A percentile compares a stretch with the other conserved stretches of the same genome.
These are phyloP conservation scores for Mucor ambiguus DNA, from an alignment of 371 early-diverging fungal genomes.

Conservation along the genomic window DNA sequence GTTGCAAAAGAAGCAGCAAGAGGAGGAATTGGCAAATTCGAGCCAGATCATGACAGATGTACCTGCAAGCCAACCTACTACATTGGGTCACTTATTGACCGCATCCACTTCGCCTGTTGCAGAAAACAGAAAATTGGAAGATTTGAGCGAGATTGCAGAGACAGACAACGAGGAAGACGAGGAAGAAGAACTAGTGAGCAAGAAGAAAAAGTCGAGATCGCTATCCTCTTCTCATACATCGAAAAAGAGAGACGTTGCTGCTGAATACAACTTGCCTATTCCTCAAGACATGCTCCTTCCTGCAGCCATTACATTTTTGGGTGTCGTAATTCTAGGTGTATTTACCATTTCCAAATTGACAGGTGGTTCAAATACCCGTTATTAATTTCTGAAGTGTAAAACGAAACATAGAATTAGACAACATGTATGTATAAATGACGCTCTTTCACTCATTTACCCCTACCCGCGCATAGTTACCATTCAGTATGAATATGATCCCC, in stretches of 20 bases:
- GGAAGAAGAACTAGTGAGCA: conserved; percentile 6
- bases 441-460: background rate
- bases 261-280: conserved; percentile 35
- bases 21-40: conserved; percentile 6
- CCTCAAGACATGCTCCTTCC: conserved; percentile 60
- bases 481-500: background rate
- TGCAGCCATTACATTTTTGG: conserved; percentile 59
- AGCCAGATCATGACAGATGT: background rate
- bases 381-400: background rate
- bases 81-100: conserved; percentile 10
- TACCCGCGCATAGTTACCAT: background rate
- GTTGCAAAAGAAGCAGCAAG: conserved; percentile 10
- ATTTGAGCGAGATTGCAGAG: conserved; percentile 1
- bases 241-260: conserved; percentile 15
- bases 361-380: conserved; percentile 14
- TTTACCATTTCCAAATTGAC: conserved; percentile 51
- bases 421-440: background rate
- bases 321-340: conserved; percentile 57
- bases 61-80: conserved; percentile 23
- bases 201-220: conserved; percentile 8
- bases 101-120: background rate
- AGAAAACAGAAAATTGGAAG: conserved; percentile 3
- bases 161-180: conserved; percentile 9
- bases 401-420: background rate
- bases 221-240: background rate